Conservation (phyloP, 331 rosid species). For the Saraca asoca region DNA sequence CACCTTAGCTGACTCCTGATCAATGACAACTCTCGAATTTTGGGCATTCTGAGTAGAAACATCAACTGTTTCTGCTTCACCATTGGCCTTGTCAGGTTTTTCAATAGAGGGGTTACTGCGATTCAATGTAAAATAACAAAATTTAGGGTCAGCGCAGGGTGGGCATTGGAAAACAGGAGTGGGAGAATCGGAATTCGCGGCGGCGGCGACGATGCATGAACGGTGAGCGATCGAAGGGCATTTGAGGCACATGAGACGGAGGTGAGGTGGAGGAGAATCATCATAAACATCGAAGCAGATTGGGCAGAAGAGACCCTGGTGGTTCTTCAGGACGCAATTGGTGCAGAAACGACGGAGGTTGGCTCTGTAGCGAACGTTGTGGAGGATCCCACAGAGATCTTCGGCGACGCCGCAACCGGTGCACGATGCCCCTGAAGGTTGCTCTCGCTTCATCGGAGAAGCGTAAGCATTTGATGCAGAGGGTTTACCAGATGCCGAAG, state of each 20-base stretch:
- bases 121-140: conserved; percentile 42
- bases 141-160: conserved; percentile 48
- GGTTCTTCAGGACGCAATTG: conserved; percentile 64
- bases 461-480: conserved; percentile 37
- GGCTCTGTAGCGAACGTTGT: conserved; percentile 45
- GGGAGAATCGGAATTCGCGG: conserved; percentile 19
- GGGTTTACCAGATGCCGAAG: conserved; percentile 6
- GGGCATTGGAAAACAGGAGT: conserved; percentile 40
- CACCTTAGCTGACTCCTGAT: conserved; percentile 39
- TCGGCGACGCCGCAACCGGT: conserved; percentile 39
- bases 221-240: conserved; percentile 72
- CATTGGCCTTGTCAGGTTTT: not conserved
- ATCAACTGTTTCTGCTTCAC: conserved; percentile 4
- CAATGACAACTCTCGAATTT: conserved; percentile 18
- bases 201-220: conserved; percentile 42
- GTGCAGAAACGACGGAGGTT: conserved; percentile 56
- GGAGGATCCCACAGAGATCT: conserved; percentile 43
- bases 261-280: conserved; percentile 42
- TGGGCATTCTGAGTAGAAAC: not conserved
- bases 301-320: conserved; percentile 70
- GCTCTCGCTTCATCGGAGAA: conserved; percentile 43
- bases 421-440: conserved; percentile 22
- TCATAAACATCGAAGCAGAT: conserved; percentile 64
- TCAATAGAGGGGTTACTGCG: not conserved
- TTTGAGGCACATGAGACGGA: conserved; percentile 64